phyloP scores from a whole-genome alignment of 2,329 filamentous ascomycete species.

The Microcyclosporella mali region DNA sequence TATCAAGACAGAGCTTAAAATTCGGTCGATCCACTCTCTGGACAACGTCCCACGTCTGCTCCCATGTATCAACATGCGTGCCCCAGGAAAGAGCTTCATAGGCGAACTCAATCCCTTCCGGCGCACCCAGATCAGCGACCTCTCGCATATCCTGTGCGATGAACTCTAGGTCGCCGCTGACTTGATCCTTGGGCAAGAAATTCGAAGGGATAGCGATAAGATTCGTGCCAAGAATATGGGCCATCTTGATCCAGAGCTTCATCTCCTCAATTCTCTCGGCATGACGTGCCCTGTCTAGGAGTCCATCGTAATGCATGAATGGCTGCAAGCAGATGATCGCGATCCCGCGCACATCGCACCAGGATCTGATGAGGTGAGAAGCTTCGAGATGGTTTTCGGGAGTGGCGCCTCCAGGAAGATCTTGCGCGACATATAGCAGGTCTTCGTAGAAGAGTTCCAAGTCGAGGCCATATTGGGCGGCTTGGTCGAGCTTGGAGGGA shows the following conservation, averaged over 20 bases:
- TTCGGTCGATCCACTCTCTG: conserved; percentile 59
- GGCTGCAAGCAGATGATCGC: conserved; percentile 65
- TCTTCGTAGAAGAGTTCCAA: conserved; percentile 78
- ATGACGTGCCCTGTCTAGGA: conserved; percentile 57
- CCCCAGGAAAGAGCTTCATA: conserved; percentile 72
- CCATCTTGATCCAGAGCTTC: conserved; percentile 63
- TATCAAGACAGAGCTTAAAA: conserved; percentile 72
- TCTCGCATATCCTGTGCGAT: conserved; percentile 58
- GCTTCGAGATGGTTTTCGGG: conserved; percentile 49
- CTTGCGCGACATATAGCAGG: conserved; percentile 54
- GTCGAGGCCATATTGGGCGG: conserved; percentile 59
- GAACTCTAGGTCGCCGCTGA: conserved; percentile 47
- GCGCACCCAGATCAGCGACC: conserved; percentile 61
- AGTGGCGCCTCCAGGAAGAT: conserved; percentile 39
- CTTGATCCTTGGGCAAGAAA: conserved; percentile 53
- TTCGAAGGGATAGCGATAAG: conserved; percentile 69
- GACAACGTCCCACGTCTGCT: conserved; percentile 64
- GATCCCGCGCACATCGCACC: conserved; percentile 54
- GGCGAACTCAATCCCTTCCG: conserved; percentile 57
- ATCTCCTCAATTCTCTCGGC: conserved; percentile 55
- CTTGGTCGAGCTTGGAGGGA: conserved; percentile 61
- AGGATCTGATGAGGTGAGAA: conserved; percentile 49
- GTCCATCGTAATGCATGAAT: conserved; percentile 71
- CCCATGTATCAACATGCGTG: conserved; percentile 65
- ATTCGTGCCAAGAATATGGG: conserved; percentile 58